Conservation (phyloP, 352 stramenopile species). For the Phytophthora cactorum region DNA sequence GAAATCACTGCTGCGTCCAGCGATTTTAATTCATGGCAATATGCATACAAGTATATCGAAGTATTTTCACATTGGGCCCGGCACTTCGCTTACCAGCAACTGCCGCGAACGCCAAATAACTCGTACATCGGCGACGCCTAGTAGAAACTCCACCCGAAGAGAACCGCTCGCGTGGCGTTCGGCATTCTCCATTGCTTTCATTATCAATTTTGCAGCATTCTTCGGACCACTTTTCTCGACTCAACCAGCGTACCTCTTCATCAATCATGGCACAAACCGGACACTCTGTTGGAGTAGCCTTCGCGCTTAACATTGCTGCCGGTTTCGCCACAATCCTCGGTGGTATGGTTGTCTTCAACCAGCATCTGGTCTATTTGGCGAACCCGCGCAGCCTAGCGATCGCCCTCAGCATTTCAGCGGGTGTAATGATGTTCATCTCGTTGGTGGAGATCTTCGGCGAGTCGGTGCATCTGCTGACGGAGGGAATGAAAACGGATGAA, state of each 20-base stretch:
- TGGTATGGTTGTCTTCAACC: constrained; percentile 56
- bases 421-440: constrained; percentile 41
- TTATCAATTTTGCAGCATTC: constrained; percentile 4
- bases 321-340: constrained; percentile 61
- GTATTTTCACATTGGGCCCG: not conserved
- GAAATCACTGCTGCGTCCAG: not conserved
- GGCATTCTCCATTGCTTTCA: not conserved
- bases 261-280: constrained; percentile 43
- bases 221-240: not conserved
- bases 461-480: constrained; percentile 39
- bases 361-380: constrained; percentile 44
- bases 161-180: not conserved
- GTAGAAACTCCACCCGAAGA: not conserved
- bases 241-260: not conserved
- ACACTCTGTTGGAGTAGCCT: constrained; percentile 24
- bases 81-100: not conserved
- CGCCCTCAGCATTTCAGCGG: constrained; percentile 72
- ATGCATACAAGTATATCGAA: not conserved
- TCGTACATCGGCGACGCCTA: not conserved
- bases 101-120: not conserved
- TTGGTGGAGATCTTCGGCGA: constrained; percentile 65
- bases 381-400: constrained; percentile 73
- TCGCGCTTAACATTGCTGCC: constrained; percentile 25
- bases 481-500: constrained; percentile 40
- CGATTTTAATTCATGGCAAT: not conserved